Percentiles rank a stretch among this genome's conserved stretches.
phyloP scores from a whole-genome alignment of 345 rosid genomes.

The Gossypium ekmanianum region DNA sequence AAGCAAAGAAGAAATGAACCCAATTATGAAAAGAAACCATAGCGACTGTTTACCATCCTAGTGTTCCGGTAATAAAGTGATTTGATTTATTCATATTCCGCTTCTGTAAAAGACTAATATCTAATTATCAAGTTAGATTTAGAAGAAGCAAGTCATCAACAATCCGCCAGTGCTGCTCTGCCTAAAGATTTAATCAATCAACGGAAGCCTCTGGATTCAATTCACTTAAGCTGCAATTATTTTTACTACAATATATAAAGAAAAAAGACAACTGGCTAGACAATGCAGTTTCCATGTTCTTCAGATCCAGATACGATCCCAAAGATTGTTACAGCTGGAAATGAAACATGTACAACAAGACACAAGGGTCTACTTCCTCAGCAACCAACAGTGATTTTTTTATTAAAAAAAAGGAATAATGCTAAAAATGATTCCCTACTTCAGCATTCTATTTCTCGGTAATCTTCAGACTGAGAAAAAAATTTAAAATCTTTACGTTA shows the following conservation, averaged over 20 bases:
- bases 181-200: constrained; percentile 6
- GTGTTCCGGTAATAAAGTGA: not conserved
- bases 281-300: not conserved
- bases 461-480: not conserved
- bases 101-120: not conserved
- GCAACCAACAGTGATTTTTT: not conserved
- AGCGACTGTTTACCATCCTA: not conserved
- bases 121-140: not conserved
- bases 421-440: constrained; percentile 7
- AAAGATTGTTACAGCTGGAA: constrained; percentile 6
- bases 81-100: not conserved
- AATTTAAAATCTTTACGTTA: not conserved
- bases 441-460: not conserved
- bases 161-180: not conserved
- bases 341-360: constrained; percentile 1
- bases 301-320: not conserved
- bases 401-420: not conserved
- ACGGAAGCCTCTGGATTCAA: not conserved
- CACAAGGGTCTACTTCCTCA: not conserved
- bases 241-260: not conserved
- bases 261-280: not conserved
- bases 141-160: not conserved
- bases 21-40: not conserved
- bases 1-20: not conserved
- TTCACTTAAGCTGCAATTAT: not conserved